Percentiles rank a stretch among this genome's conserved stretches.
phyloP scores from a whole-genome alignment of 371 early-diverging fungal genomes.

The Mortierella sp. region DNA sequence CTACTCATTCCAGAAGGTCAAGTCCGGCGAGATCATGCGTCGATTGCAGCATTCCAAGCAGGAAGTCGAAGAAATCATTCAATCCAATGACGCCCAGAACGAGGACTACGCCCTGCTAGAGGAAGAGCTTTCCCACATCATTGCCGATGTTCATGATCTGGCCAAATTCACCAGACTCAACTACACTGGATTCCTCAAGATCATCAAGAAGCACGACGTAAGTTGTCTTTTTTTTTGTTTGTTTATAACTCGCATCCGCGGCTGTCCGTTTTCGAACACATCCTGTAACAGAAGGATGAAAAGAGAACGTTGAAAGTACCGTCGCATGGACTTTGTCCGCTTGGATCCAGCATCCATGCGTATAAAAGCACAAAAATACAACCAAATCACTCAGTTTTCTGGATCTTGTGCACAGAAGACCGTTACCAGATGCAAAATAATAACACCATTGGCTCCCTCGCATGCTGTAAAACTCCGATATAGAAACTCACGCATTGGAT shows the following conservation, averaged over 20 bases:
- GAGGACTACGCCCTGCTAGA: constrained; percentile 74
- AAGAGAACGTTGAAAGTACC: too few species aligned
- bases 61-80: constrained; percentile 61
- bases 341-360: too few species aligned
- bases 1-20: constrained; percentile 89
- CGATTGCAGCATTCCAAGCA: constrained; percentile 82
- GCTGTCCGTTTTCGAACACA: too few species aligned
- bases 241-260: not conserved
- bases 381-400: too few species aligned
- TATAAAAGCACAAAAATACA: too few species aligned
- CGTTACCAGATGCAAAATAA: too few species aligned
- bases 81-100: constrained; percentile 61
- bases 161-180: constrained; percentile 95
- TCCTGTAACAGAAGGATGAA: too few species aligned
- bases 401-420: too few species aligned
- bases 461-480: too few species aligned
- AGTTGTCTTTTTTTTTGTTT: constrained; percentile 16
- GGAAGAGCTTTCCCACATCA: constrained; percentile 84
- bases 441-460: too few species aligned
- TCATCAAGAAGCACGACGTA: constrained; percentile 96
- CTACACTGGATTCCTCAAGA: constrained; percentile 96
- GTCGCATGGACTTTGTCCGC: too few species aligned
- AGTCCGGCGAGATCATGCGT: constrained; percentile 87
- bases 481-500: constrained; percentile 87
- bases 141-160: constrained; percentile 90